These are phyloP conservation scores for Pseudopyricularia javanii DNA, from an alignment of 2,329 filamentous ascomycete species.

Conservation along the genomic window DNA sequence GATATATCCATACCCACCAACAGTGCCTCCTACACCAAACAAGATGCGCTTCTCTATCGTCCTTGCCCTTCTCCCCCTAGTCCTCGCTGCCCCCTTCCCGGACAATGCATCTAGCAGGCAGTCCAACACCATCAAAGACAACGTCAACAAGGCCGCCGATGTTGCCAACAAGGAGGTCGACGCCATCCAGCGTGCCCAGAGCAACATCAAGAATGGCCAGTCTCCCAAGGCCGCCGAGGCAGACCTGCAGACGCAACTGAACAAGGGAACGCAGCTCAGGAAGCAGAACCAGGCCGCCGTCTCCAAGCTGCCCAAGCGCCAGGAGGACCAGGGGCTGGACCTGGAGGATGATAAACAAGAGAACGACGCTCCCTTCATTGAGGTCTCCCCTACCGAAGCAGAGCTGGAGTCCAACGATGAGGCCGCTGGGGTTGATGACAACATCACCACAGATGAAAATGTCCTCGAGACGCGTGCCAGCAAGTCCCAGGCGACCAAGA, in stretches of 20 bases:
- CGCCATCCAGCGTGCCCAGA: neutral
- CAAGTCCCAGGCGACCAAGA: neutral
- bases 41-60: neutral
- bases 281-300: neutral
- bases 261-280: neutral
- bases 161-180: neutral
- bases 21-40: neutral
- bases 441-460: neutral
- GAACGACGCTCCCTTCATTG: neutral
- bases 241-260: neutral
- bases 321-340: neutral
- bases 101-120: neutral
- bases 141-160: neutral
- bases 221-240: neutral
- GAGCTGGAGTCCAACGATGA: neutral
- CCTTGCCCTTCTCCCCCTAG: neutral
- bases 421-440: neutral
- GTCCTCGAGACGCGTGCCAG: neutral
- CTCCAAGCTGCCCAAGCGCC: neutral
- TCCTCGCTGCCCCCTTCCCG: neutral
- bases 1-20: too few relatives aligned
- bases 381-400: neutral
- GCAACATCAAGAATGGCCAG: neutral
- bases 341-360: neutral
- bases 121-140: neutral